Evolutionary conservation across 768 basidiomycete genomes (phyloP).

Genomic region (Lentinus brumalis): DNA sequence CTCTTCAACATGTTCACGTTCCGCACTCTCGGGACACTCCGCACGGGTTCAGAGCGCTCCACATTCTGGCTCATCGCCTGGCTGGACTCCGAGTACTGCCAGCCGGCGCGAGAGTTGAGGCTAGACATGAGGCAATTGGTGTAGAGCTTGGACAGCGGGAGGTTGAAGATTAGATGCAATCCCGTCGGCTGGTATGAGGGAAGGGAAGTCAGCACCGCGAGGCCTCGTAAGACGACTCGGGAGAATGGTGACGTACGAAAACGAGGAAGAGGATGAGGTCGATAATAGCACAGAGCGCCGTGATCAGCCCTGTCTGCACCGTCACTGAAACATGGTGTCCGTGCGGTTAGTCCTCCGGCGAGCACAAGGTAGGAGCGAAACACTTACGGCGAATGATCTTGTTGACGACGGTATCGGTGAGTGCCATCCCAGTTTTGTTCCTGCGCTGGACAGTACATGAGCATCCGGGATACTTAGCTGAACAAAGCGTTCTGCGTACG

Average conservation of each 20-base stretch:
- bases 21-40: background rate
- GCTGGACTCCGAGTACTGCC: constrained; percentile 25
- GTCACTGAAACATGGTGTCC: constrained; percentile 29
- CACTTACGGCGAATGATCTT: constrained; percentile 42
- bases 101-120: constrained; percentile 39
- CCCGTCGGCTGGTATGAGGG: constrained; percentile 20
- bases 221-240: background rate
- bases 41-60: background rate
- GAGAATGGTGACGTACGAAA: constrained; percentile 16
- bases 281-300: constrained; percentile 34
- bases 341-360: background rate
- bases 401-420: constrained; percentile 45
- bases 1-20: constrained; percentile 10
- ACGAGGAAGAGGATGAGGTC: constrained; percentile 34
- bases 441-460: constrained; percentile 30
- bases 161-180: constrained; percentile 36
- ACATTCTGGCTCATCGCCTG: constrained; percentile 4
- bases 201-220: too few species aligned
- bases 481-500: constrained; percentile 30
- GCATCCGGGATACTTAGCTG: background rate
- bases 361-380: background rate
- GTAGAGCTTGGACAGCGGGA: constrained; percentile 41
- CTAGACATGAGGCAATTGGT: constrained; percentile 44
- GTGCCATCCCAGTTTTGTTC: constrained; percentile 44
- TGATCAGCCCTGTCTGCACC: constrained; percentile 40